Percentiles rank a stretch among this genome's conserved stretches.
Evolutionary conservation across 2,329 filamentous ascomycete species (phyloP).

Genomic region (Penicillium sp.): DNA sequence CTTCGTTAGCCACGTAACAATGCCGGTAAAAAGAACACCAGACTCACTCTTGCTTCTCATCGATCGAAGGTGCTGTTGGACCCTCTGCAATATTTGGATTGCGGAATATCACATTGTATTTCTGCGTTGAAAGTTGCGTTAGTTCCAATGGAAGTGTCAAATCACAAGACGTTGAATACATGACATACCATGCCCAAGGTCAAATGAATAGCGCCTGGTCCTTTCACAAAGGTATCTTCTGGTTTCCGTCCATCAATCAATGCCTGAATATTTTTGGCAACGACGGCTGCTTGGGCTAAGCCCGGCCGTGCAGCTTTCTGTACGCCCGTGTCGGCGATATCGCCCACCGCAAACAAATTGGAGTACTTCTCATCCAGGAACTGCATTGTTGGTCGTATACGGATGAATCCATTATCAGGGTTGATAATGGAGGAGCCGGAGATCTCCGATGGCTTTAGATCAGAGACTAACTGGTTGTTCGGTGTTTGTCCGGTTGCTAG

Average conservation of each 20-base stretch:
- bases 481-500: slow-evolving; percentile 48
- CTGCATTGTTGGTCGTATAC: slow-evolving; percentile 33
- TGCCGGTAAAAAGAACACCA: not conserved
- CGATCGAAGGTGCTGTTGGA: slow-evolving; percentile 32
- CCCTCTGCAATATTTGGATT: slow-evolving; percentile 34
- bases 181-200: slow-evolving; percentile 32
- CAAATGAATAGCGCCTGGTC: slow-evolving; percentile 32
- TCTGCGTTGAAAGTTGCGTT: slow-evolving; percentile 17
- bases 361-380: slow-evolving; percentile 28
- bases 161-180: not conserved
- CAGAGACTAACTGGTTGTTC: slow-evolving; percentile 39
- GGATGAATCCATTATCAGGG: slow-evolving; percentile 33
- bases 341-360: slow-evolving; percentile 34
- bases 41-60: slow-evolving; percentile 31
- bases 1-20: not conserved
- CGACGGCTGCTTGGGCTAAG: slow-evolving; percentile 28
- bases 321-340: slow-evolving; percentile 35
- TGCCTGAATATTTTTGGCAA: slow-evolving; percentile 31
- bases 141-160: not conserved
- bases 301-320: slow-evolving; percentile 35
- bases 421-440: slow-evolving; percentile 26
- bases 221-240: slow-evolving; percentile 24
- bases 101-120: slow-evolving; percentile 36
- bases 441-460: slow-evolving; percentile 25
- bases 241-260: slow-evolving; percentile 28